Conservation (phyloP, 306 rosid genomes). For the Vicia villosa region DNA sequence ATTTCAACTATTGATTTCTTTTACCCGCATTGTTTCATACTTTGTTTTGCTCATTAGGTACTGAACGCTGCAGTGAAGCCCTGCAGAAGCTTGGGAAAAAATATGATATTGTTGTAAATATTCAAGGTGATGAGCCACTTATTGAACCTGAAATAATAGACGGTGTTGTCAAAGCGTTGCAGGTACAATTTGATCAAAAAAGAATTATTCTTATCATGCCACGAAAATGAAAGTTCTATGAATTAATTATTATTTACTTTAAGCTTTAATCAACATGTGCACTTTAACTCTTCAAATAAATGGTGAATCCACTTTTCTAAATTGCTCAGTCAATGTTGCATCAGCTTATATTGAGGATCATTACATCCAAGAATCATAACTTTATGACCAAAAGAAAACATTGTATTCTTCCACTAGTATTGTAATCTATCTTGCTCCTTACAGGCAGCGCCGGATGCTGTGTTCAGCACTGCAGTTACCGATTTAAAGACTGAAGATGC, state of each 20-base stretch:
- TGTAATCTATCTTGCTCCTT: conserved; percentile 24
- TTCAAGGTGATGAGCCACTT: conserved; percentile 98
- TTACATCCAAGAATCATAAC: conserved; percentile 1
- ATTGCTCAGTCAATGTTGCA: background rate
- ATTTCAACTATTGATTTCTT: conserved; percentile 15
- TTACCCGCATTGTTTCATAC: conserved; percentile 19
- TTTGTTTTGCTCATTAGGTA: conserved; percentile 51
- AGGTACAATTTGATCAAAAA: conserved; percentile 46
- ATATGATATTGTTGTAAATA: conserved; percentile 92
- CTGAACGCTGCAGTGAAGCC: conserved; percentile 96
- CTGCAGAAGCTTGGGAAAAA: conserved; percentile 76
- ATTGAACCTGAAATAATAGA: conserved; percentile 91
- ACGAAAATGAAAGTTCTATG: conserved; percentile 2
- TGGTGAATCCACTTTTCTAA: conserved; percentile 24
- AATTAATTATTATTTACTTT: conserved; percentile 18
- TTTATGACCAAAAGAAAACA: conserved; percentile 13
- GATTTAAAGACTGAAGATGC: conserved; percentile 88
- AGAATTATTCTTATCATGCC: conserved; percentile 9
- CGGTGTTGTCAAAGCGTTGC: conserved; percentile 87
- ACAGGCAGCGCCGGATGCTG: conserved; percentile 98
- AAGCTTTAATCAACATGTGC: conserved; percentile 14
- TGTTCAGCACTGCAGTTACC: conserved; percentile 96
- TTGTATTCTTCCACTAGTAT: conserved; percentile 29
- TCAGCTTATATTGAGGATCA: conserved; percentile 6
- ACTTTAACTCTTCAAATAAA: background rate